Base-by-base conservation (phyloP, 2,329 filamentous ascomycete genomes). In the Dothiorella sarmentorum region DNA sequence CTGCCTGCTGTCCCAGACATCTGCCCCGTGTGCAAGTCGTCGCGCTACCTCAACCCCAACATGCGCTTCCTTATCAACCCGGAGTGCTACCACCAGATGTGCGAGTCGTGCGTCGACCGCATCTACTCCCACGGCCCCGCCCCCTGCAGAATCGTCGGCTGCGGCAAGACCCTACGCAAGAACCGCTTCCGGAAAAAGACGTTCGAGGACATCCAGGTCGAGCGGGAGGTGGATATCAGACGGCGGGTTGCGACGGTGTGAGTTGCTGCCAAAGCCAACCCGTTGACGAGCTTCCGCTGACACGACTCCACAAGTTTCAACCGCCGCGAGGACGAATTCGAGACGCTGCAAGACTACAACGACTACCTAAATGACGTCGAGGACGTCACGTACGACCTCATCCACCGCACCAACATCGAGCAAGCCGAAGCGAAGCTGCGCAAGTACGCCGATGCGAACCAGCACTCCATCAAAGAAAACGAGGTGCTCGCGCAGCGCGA, bases 41-140 rank as follows among this genome's bases (percentile, higher is more conserved):
- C 90, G 61, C 90, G 91, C 64, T 97, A 97, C 79, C 88, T 97
- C 68, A 97, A 97, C 79, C 87, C 86, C 61, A 88, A 91, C 77
- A 92, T 99, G 84, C 84, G 88, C 64, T 97, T 99, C 77, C 88
- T 94, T 66, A 92, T 99, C 78, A 97, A 97, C 73, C 91, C 93
- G 7, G 91, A 96, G 80, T 99, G 94, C 83, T 99, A 99, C 80
- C 94, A 99, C 80, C 91, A 91, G 66, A 97, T 99, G 90, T 99
- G 94, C 80, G 88, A 91, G 73, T 92, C 90, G 59, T 99, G 94
- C 78, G 92, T 97, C 40, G 89, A 93, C 74, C 89, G 93, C 58
- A 90, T 97, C 67, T 99, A 97, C 81, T 89, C 88, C 33, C 87
- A 90, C 58, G 94, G 94, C 0, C 94, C 94, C 0, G 90, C 91